Conservation (phyloP, 768 basidiomycete species). For the Suillus tomentosus region DNA sequence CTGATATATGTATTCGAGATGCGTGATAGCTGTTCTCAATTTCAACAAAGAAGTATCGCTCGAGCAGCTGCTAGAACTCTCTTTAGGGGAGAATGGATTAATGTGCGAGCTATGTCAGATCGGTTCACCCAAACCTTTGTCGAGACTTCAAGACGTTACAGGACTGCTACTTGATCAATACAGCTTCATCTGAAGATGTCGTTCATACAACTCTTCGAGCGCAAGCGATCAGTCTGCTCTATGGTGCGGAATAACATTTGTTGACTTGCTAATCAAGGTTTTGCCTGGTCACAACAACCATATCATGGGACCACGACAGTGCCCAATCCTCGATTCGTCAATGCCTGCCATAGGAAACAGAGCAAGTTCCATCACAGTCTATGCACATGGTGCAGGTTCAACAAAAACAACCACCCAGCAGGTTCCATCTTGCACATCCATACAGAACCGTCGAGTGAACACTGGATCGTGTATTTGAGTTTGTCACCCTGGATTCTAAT, state of each 20-base stretch:
- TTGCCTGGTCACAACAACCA: conserved; percentile 68
- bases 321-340: conserved; percentile 55
- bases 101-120: conserved; percentile 38
- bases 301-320: conserved; percentile 54
- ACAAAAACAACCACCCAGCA: conserved; percentile 14
- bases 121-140: not conserved
- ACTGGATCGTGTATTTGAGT: conserved; percentile 65
- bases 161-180: conserved; percentile 43
- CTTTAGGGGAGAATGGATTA: conserved; percentile 72
- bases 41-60: conserved; percentile 72
- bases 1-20: conserved; percentile 43
- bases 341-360: conserved; percentile 70
- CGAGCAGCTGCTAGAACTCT: conserved; percentile 69
- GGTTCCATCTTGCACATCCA: conserved; percentile 31
- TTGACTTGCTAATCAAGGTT: conserved; percentile 46
- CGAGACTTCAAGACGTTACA: conserved; percentile 59
- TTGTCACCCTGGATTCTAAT: conserved; percentile 56
- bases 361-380: conserved; percentile 59
- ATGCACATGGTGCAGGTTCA: conserved; percentile 22
- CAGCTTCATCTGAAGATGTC: conserved; percentile 19
- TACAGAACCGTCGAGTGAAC: conserved; percentile 47
- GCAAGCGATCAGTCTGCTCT: conserved; percentile 56
- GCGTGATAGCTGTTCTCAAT: conserved; percentile 65
- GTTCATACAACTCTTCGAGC: conserved; percentile 43
- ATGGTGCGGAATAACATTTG: not conserved